Evolutionary conservation across 164 flowering plant species (phyloP).

Genomic region (Echeveria elegans): DNA sequence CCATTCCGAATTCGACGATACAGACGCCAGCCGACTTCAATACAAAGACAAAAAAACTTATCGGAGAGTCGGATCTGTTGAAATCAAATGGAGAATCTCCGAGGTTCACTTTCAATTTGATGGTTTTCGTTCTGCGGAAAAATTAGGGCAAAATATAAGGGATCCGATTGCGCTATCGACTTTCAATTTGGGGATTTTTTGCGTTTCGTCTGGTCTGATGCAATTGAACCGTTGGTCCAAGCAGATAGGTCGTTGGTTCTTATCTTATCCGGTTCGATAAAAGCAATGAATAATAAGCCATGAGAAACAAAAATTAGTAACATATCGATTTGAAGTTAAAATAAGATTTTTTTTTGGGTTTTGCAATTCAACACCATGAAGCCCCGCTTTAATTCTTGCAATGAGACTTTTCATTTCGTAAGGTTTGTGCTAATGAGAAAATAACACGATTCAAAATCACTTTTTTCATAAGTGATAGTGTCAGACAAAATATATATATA

Average conservation of each 20-base stretch:
- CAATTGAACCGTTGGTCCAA: neutral
- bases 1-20: conserved; percentile 33
- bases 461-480: too few relatives aligned
- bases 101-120: neutral
- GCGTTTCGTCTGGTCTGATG: neutral
- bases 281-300: neutral
- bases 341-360: too few relatives aligned
- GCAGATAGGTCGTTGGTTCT: neutral
- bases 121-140: neutral
- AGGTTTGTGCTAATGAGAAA: too few relatives aligned
- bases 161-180: neutral
- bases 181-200: neutral
- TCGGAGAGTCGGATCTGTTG: too few relatives aligned
- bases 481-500: too few relatives aligned
- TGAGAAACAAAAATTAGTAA: too few relatives aligned
- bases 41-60: too few relatives aligned
- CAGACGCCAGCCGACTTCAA: neutral
- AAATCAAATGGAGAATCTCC: neutral
- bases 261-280: neutral
- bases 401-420: too few relatives aligned
- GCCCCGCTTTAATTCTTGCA: too few relatives aligned
- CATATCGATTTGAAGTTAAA: too few relatives aligned
- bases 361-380: too few relatives aligned
- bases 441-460: too few relatives aligned
- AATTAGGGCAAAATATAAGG: neutral